Conservation (phyloP, 805 yeast genomes). For the Lipomyces mesembrius region DNA sequence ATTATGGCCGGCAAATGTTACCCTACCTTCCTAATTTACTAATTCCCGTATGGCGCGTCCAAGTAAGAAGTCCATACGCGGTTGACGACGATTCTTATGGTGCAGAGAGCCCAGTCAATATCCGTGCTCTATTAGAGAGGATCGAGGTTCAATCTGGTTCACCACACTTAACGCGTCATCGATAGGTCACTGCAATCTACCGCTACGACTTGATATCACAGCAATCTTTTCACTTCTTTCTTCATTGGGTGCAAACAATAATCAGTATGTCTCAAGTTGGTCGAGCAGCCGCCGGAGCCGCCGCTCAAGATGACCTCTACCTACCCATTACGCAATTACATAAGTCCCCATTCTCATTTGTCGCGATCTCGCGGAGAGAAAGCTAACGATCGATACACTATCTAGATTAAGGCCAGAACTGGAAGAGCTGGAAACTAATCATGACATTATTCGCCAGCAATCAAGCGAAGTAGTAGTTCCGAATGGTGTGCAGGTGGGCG, state of each 20-base stretch:
- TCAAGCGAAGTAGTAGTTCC: conserved; percentile 23
- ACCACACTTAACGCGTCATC: not conserved
- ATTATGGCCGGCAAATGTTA: too few relatives aligned
- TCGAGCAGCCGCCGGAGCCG: not conserved
- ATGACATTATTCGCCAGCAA: conserved; percentile 16
- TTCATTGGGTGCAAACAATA: not conserved
- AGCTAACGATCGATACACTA: conserved; percentile 17
- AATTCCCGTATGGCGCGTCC: too few relatives aligned
- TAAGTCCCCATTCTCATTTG: conserved; percentile 15
- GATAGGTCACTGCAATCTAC: not conserved
- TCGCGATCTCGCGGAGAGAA: not conserved
- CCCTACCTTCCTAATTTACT: too few relatives aligned
- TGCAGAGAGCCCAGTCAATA: too few relatives aligned
- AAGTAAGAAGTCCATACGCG: too few relatives aligned
- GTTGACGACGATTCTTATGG: too few relatives aligned
- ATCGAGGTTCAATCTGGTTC: too few relatives aligned
- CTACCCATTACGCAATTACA: conserved; percentile 27
- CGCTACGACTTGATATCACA: not conserved
- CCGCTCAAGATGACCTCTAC: conserved; percentile 12
- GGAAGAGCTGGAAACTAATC: conserved; percentile 8
- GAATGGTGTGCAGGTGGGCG: conserved; percentile 22
- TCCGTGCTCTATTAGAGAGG: too few relatives aligned
- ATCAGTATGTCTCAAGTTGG: not conserved
- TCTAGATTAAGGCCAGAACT: conserved; percentile 14
- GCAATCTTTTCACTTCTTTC: not conserved